Percentiles rank a stretch among this genome's conserved stretches.
These are phyloP conservation scores for Hypoxylon perforatum DNA, from an alignment of 495 filamentous ascomycete species.

Conservation along the genomic window DNA sequence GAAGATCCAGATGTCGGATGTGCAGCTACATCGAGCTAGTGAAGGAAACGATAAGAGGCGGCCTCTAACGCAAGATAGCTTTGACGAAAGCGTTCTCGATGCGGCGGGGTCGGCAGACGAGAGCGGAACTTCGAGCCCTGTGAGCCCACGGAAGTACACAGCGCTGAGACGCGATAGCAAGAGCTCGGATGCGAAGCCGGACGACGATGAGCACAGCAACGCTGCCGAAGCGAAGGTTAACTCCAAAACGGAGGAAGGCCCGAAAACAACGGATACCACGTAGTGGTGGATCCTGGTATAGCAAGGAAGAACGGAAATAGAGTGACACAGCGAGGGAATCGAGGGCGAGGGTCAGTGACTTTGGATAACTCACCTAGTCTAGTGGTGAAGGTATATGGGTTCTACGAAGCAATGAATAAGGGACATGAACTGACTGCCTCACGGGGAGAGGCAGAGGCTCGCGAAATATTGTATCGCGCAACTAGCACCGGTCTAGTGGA, in stretches of 20 bases:
- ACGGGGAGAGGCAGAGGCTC: neutral
- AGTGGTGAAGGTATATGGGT: neutral
- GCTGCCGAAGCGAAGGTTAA: conserved; percentile 12
- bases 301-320: neutral
- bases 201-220: conserved; percentile 4
- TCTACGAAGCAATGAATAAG: neutral
- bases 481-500: neutral
- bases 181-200: conserved; percentile 3
- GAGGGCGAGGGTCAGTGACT: neutral
- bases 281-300: neutral
- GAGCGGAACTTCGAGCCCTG: conserved; percentile 45
- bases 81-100: conserved; percentile 55
- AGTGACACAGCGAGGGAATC: neutral
- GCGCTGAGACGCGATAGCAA: conserved; percentile 4
- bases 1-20: conserved; percentile 39
- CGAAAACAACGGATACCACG: conserved; percentile 11
- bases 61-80: conserved; percentile 51
- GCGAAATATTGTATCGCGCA: neutral
- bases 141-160: conserved; percentile 29
- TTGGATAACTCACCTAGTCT: neutral
- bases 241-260: conserved; percentile 2
- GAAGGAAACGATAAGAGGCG: conserved; percentile 36
- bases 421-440: neutral
- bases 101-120: conserved; percentile 43
- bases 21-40: conserved; percentile 25